phyloP scores from a whole-genome alignment of 2,329 filamentous ascomycete genomes.

The Tolypocladium paradoxum region DNA sequence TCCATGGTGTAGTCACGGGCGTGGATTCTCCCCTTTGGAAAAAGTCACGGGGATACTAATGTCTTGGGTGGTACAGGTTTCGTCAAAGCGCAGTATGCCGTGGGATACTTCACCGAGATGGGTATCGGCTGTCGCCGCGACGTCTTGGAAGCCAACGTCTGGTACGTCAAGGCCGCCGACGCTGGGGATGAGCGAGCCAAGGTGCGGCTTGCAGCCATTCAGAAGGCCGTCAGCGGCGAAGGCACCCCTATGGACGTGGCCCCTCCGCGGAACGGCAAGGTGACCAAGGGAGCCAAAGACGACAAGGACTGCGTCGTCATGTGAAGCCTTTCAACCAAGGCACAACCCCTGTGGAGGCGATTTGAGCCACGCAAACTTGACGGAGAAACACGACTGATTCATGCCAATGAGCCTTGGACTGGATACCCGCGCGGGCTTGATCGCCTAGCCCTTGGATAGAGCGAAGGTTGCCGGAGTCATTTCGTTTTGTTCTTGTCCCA shows the following conservation, averaged over 20 bases:
- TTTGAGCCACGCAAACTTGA: background rate
- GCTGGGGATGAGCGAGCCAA: slow-evolving; percentile 83
- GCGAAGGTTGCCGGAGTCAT: background rate
- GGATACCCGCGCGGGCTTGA: slow-evolving; percentile 1
- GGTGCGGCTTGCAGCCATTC: slow-evolving; percentile 76
- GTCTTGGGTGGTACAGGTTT: slow-evolving; percentile 34
- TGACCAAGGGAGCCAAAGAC: slow-evolving; percentile 36
- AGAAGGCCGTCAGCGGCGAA: slow-evolving; percentile 58
- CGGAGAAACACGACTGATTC: background rate
- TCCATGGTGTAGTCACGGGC: background rate
- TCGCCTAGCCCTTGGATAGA: background rate
- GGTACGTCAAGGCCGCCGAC: slow-evolving; percentile 94
- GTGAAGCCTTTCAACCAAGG: slow-evolving; percentile 20
- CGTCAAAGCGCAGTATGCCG: slow-evolving; percentile 77
- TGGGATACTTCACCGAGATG: slow-evolving; percentile 97
- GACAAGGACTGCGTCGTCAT: slow-evolving; percentile 50
- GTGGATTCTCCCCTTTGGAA: background rate
- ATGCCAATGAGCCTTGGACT: slow-evolving; percentile 1
- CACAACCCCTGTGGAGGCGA: background rate
- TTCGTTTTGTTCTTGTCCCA: background rate
- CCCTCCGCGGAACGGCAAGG: slow-evolving; percentile 38
- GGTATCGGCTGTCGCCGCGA: slow-evolving; percentile 92
- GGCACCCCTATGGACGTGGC: slow-evolving; percentile 46
- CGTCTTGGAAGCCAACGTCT: slow-evolving; percentile 92
- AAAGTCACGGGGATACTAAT: background rate